phyloP scores from a whole-genome alignment of 2,329 filamentous ascomycete genomes.

The Dactylonectria macrodidyma region DNA sequence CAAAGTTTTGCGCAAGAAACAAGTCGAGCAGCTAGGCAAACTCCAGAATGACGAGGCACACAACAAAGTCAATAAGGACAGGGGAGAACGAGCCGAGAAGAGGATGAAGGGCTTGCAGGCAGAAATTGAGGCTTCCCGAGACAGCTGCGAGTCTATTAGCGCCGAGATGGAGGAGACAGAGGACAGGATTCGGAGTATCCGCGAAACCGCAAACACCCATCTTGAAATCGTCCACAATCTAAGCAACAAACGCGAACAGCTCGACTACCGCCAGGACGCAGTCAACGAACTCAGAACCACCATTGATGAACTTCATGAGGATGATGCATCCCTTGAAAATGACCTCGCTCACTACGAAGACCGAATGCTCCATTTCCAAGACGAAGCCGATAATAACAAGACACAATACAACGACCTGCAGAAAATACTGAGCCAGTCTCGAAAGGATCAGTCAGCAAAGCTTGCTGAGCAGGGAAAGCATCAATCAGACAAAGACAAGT shows the following conservation, averaged over 20 bases:
- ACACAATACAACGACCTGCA: conserved; percentile 77
- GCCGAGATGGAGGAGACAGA: conserved; percentile 74
- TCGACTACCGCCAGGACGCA: conserved; percentile 77
- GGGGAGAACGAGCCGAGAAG: conserved; percentile 80
- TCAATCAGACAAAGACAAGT: conserved; percentile 88
- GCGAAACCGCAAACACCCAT: conserved; percentile 81
- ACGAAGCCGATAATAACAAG: conserved; percentile 75
- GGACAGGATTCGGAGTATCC: conserved; percentile 74
- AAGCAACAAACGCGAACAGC: conserved; percentile 82
- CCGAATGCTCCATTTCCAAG: conserved; percentile 75
- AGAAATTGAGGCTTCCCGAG: conserved; percentile 74
- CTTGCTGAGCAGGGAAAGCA: conserved; percentile 80
- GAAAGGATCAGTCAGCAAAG: conserved; percentile 65
- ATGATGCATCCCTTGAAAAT: conserved; percentile 81
- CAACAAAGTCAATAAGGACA: conserved; percentile 87
- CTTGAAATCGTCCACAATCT: conserved; percentile 82
- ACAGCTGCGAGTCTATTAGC: conserved; percentile 71
- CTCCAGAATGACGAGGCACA: conserved; percentile 83
- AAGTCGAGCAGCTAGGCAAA: conserved; percentile 81
- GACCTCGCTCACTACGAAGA: conserved; percentile 85
- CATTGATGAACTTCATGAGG: conserved; percentile 83
- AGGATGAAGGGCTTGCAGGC: conserved; percentile 74
- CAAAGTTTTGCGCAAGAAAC: conserved; percentile 86
- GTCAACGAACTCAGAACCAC: conserved; percentile 79
- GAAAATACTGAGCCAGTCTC: conserved; percentile 59